A percentile compares a stretch with the other conserved stretches of the same genome.
phyloP scores from a whole-genome alignment of 164 flowering plant genomes.

The Saururus chinensis region DNA sequence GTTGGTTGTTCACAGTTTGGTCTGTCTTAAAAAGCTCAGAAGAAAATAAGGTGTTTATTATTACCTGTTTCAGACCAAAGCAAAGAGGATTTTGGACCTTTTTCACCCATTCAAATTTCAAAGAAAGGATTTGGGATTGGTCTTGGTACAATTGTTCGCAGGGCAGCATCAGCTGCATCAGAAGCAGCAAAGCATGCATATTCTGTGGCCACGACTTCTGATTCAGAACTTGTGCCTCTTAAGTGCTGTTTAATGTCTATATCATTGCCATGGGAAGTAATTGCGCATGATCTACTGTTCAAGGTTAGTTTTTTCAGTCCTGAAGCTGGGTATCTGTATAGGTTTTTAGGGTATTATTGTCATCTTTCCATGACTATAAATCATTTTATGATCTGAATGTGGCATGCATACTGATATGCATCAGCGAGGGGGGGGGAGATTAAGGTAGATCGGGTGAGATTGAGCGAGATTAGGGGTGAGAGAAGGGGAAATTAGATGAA shows the following conservation, averaged over 20 bases:
- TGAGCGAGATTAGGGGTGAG: too few species aligned
- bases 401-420: too few species aligned
- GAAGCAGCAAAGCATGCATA: slow-evolving; percentile 89
- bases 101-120: slow-evolving; percentile 52
- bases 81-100: slow-evolving; percentile 45
- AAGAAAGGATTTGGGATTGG: slow-evolving; percentile 61
- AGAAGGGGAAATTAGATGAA: too few species aligned
- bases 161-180: slow-evolving; percentile 84
- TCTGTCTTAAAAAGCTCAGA: not conserved
- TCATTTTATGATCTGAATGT: too few species aligned
- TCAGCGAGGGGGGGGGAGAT: too few species aligned
- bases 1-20: not conserved
- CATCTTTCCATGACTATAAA: not conserved
- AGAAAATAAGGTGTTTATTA: slow-evolving; percentile 1
- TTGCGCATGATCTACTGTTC: slow-evolving; percentile 85
- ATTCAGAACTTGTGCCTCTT: slow-evolving; percentile 74
- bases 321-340: not conserved
- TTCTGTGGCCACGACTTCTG: slow-evolving; percentile 53
- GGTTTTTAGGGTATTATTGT: not conserved
- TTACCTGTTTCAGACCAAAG: slow-evolving; percentile 62
- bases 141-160: slow-evolving; percentile 57
- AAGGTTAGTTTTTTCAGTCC: slow-evolving; percentile 39
- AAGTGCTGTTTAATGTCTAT: slow-evolving; percentile 96
- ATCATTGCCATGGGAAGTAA: slow-evolving; percentile 91
- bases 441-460: too few species aligned